Evolutionary conservation across 257 asterid genomes (phyloP), one percentile per base, ranked within the genome.

Genomic region (Rhazya stricta): DNA sequence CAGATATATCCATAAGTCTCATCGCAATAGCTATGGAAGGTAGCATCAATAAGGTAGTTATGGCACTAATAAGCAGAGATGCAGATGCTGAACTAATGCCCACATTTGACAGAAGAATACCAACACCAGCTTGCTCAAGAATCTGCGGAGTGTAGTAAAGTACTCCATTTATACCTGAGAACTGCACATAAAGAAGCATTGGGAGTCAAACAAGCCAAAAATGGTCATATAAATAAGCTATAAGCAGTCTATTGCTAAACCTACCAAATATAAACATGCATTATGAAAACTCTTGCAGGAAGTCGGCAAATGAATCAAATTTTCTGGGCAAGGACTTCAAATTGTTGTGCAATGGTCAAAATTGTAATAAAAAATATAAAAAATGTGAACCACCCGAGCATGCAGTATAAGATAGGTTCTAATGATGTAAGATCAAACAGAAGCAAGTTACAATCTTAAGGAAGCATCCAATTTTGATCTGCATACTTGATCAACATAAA

Each of bases 121-220:
- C 87, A 10, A 85, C 96, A 18, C 96, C 94, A 27, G 92, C 92
- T 78, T 87, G 85, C 73, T 89, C 91, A n/a, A 87, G 90, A 74
- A 90, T 90, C 86, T 90, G 94, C 36, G 96, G 96, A 34, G 92
- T 85, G 68, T 90, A 90, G 80, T 84, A 84, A 67, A 87, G 76
- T 73, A 89, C 87, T 43, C 89, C 94, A 69, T 86, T 87, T 74
- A 90, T 90, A 69, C 96, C 96, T 29, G 87, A 78, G 66, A 90
- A 86, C 96, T 90, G 86, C 77, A 71, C 56, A 46, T 19, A 65
- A 61, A 53, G 53, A 58, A 25, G 67, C 65, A 63, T 71, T 67
- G 69, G 34, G 50, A 43, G 41, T 50, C 37, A 56, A 72, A 67
- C 18, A 42, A 21, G 48, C 75, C 34, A 53, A 8, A 60, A 32